Evolutionary conservation across 306 rosid species (phyloP), one percentile per base, ranked within the genome.

Genomic region (Quercus suber): DNA sequence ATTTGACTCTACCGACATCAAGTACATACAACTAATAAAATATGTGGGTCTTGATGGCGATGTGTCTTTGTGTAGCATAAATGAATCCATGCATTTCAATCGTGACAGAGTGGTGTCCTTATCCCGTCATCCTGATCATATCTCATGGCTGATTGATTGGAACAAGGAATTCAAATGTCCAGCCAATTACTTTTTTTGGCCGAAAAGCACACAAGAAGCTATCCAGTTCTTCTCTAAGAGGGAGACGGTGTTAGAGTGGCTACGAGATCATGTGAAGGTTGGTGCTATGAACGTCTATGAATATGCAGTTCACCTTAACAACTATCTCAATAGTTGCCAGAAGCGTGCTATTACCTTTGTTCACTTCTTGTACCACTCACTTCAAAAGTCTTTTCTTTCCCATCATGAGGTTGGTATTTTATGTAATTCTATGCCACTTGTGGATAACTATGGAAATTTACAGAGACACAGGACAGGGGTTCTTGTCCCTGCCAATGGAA

Each of bases 291-390:
- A 41, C 15, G 79, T 80, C 13, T 0, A 49, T 57, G 14, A 52
- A 1, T 91, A 82, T 80, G 97, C 98, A 27, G 0, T 0, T 19
- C 67, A 64, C 57, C 55, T 84, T 41, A 33, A 59, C 9, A 3
- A 33, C 1, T 80, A 87, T 12, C 70, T 84, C 59, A 15, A 23
- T 23, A 73, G 13, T 17, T 55, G 77, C 13, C 18, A 56, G 73
- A 73, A 60, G 80, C 78, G 60, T 33, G 88, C 75, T 43, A 69
- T 90, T 76, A 57, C 87, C 5, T 85, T 75, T 83, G 85, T 79
- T 60, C 97, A 83, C 82, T 90, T 90, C 85, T 84, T 94, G 12
- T 91, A 84, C 55, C 92, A 80, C 64, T 88, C 96, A 11, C 33
- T 21, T 0, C 30, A 64, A 0, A 79, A 71, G 19, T 0, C 2